Percentiles rank a stretch among this genome's conserved stretches.
Evolutionary conservation across 2,329 filamentous ascomycete species (phyloP).

Genomic region (Alternaria angustiovoidea): DNA sequence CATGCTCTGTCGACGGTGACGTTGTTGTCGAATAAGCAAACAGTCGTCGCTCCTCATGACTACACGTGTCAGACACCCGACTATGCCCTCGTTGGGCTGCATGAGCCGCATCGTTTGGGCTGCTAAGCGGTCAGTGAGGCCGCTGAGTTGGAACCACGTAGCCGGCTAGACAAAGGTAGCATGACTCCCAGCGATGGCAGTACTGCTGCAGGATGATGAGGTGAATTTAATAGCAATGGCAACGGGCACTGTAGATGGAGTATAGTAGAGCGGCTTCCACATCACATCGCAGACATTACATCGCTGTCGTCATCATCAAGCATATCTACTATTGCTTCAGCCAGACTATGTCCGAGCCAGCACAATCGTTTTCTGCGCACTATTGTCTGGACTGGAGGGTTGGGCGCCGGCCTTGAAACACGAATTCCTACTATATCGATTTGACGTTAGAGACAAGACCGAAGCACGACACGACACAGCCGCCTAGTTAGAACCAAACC

Average conservation of each 20-base stretch:
- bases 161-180: slow-evolving; percentile 10
- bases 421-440: background rate
- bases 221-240: slow-evolving; percentile 15
- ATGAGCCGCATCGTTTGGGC: slow-evolving; percentile 22
- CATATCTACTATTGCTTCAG: slow-evolving; percentile 19
- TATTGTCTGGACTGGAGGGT: slow-evolving; percentile 47
- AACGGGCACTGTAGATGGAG: slow-evolving; percentile 17
- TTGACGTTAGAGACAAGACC: background rate
- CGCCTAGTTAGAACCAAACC: background rate
- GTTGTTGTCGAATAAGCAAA: slow-evolving; percentile 5
- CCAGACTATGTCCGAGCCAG: slow-evolving; percentile 46
- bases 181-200: slow-evolving; percentile 6
- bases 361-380: slow-evolving; percentile 33
- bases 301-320: slow-evolving; percentile 5
- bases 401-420: slow-evolving; percentile 39
- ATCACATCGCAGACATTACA: slow-evolving; percentile 8
- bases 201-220: slow-evolving; percentile 2
- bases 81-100: slow-evolving; percentile 28
- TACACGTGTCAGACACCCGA: slow-evolving; percentile 26
- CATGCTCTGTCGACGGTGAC: slow-evolving; percentile 1
- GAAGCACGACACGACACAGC: background rate
- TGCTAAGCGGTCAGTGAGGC: slow-evolving; percentile 23
- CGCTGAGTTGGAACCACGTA: slow-evolving; percentile 31
- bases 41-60: slow-evolving; percentile 1
- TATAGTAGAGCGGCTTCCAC: slow-evolving; percentile 1